Conservation (phyloP, 1,139 yeast species). For the Suhomyces ambrosiae region DNA sequence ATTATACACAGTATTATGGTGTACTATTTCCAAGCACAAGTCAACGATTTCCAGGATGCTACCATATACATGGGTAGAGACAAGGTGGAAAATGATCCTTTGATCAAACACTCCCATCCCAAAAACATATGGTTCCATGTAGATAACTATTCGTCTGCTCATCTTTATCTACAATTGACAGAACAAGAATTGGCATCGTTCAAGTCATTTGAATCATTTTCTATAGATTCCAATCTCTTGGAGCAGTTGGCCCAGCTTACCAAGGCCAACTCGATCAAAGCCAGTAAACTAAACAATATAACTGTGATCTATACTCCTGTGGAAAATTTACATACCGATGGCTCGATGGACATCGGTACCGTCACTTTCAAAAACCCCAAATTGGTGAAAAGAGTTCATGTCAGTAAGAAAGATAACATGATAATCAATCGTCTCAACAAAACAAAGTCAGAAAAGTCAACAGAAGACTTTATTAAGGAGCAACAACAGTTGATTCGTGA, state of each 20-base stretch:
- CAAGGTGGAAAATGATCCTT: constrained; percentile 72
- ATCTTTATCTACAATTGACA: constrained; percentile 66
- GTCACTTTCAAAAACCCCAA: constrained; percentile 68
- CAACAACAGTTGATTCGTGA: constrained; percentile 42
- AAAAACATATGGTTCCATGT: constrained; percentile 85
- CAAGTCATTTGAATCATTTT: constrained; percentile 33
- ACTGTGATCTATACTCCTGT: constrained; percentile 79
- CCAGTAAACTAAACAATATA: constrained; percentile 69
- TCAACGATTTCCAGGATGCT: constrained; percentile 26
- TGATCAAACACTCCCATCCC: constrained; percentile 69
- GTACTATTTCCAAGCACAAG: constrained; percentile 52
- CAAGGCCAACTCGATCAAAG: constrained; percentile 79
- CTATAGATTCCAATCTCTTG: constrained; percentile 54
- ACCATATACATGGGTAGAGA: constrained; percentile 73
- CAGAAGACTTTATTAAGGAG: constrained; percentile 54
- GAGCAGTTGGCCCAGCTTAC: constrained; percentile 73
- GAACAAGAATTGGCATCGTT: constrained; percentile 37
- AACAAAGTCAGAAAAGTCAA: constrained; percentile 52
- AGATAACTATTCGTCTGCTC: constrained; percentile 79
- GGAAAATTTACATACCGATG: constrained; percentile 68
- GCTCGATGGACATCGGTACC: constrained; percentile 82
- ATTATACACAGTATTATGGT: constrained; percentile 46
- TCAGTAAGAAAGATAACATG: constrained; percentile 63
- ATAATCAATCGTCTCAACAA: constrained; percentile 66
- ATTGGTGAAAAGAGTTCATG: constrained; percentile 54